Percentiles rank a stretch among this genome's conserved stretches.
Conservation (phyloP, 495 filamentous ascomycete genomes). For the Hyaloscypha variabilis region DNA sequence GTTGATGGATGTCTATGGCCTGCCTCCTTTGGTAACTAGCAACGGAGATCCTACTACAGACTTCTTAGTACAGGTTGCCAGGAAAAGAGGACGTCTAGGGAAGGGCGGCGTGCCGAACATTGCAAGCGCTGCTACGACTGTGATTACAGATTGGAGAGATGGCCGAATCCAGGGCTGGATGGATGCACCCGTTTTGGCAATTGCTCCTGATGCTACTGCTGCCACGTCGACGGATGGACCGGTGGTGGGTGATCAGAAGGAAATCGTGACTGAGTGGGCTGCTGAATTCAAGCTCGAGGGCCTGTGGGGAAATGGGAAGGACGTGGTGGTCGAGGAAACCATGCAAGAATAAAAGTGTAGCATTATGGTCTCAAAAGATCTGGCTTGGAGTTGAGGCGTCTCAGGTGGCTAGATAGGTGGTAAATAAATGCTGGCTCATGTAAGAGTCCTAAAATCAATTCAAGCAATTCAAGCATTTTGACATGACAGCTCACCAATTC, state of each 20-base stretch:
- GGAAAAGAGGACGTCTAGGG: slow-evolving; percentile 87
- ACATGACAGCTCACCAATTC: too few relatives aligned
- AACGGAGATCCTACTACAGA: slow-evolving; percentile 81
- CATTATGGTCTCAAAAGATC: slow-evolving; percentile 6
- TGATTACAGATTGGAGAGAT: slow-evolving; percentile 94
- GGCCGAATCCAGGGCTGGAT: slow-evolving; percentile 94
- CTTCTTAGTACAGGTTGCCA: slow-evolving; percentile 91
- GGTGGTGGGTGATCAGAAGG: slow-evolving; percentile 67
- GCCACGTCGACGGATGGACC: slow-evolving; percentile 20
- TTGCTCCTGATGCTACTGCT: slow-evolving; percentile 46
- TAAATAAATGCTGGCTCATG: too few relatives aligned
- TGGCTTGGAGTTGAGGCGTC: slow-evolving; percentile 17
- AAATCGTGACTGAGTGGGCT: slow-evolving; percentile 92
- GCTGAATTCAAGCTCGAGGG: slow-evolving; percentile 96
- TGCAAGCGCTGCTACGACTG: slow-evolving; percentile 82
- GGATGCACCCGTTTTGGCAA: slow-evolving; percentile 66
- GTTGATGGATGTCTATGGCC: slow-evolving; percentile 78
- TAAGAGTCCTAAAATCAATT: too few relatives aligned
- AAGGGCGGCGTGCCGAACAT: slow-evolving; percentile 91
- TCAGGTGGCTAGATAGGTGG: slow-evolving; percentile 13
- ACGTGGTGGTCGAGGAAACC: slow-evolving; percentile 12
- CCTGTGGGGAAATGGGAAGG: slow-evolving; percentile 40
- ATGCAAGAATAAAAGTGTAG: slow-evolving; percentile 23
- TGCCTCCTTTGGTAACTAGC: slow-evolving; percentile 72
- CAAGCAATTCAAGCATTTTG: too few relatives aligned